Evolutionary conservation across 805 yeast species (phyloP), one percentile per base, ranked within the genome.

Genomic region (Helenozyma rhizophorensis): DNA sequence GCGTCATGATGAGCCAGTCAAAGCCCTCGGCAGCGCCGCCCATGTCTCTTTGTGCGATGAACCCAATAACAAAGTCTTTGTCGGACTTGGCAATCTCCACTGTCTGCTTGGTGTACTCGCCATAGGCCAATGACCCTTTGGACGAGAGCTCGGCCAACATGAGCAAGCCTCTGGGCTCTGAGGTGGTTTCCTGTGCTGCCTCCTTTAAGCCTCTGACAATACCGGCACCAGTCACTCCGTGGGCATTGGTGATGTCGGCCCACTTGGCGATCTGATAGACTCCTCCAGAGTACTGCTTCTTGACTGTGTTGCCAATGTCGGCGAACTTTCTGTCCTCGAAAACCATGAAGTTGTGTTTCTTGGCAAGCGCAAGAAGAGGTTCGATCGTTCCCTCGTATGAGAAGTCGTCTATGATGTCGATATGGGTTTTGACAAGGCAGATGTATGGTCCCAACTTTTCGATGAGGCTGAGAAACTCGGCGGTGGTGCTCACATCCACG

Each of bases 281-380:
- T 27, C 98, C 98, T 23, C 94, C 86, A 21, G 83, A 68, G 60
- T 90, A 93, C 61, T 93, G 98, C 27, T 86, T 75, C 63, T 90
- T 89, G 34, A 93, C 98, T 1, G 98, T 93, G 54, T 89, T 87
- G 12, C 99, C 99, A 49, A 93, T 93, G 60, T 93, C 99, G 15
- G 99, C 98, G 61, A 93, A 93, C 64, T 93, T 93, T 44, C 99
- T 75, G 63, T 93, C 99, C 64, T 93, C 99, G 55, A 93, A 93
- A 45, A 93, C 82, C 70, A 93, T 64, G 53, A 93, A 93, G 44
- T 83, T 77, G 65, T 89, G 90, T 53, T 88, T 87, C 48, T 76
- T 65, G 14, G 96, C 76, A 21, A 93, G 67, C 33, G 55, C 76
- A 38, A 81, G 60, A 42, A 93, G 65, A 1, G 97, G 97, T 6